Evolutionary conservation across 2,329 filamentous ascomycete genomes (phyloP).

Genomic region (Fusarium lateritium): DNA sequence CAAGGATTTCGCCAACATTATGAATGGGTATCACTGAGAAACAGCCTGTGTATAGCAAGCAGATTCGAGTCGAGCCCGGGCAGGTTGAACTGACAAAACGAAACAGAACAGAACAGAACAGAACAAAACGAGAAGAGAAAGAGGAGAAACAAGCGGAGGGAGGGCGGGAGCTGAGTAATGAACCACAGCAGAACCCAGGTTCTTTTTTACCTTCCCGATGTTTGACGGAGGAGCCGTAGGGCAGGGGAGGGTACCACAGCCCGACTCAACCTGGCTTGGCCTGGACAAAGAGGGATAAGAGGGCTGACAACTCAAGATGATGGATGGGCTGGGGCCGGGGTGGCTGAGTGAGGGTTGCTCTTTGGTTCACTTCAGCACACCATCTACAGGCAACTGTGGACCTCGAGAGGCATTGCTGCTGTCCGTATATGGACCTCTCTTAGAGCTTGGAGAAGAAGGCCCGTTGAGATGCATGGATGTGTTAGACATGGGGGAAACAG

Average conservation of each 20-base stretch:
- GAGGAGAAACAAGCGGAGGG: constrained; percentile 17
- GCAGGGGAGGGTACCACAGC: constrained; percentile 19
- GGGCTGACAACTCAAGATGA: constrained; percentile 33
- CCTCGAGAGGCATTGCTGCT: constrained; percentile 16
- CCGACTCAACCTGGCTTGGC: neutral
- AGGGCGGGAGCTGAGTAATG: constrained; percentile 43
- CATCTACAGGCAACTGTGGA: constrained; percentile 23
- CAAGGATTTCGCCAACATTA: constrained; percentile 42
- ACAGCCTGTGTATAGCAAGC: constrained; percentile 29
- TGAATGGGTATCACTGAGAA: constrained; percentile 18
- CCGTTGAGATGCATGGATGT: constrained; percentile 29
- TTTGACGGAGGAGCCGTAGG: constrained; percentile 17
- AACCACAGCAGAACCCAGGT: constrained; percentile 22
- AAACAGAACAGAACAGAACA: constrained; percentile 16
- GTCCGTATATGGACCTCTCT: constrained; percentile 19
- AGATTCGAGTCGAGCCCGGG: constrained; percentile 2
- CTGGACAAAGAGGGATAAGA: constrained; percentile 39
- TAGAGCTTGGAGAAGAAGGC: constrained; percentile 27
- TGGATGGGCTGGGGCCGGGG: constrained; percentile 14
- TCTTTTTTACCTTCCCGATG: constrained; percentile 24
- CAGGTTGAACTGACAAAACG: constrained; percentile 10
- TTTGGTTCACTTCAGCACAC: constrained; percentile 18
- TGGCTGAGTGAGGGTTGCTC: constrained; percentile 38
- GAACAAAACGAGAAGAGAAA: constrained; percentile 12
- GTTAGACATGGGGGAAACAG: constrained; percentile 17